These are phyloP conservation scores for Prunus campanulata DNA, from an alignment of 306 rosid genomes.

Conservation along the genomic window DNA sequence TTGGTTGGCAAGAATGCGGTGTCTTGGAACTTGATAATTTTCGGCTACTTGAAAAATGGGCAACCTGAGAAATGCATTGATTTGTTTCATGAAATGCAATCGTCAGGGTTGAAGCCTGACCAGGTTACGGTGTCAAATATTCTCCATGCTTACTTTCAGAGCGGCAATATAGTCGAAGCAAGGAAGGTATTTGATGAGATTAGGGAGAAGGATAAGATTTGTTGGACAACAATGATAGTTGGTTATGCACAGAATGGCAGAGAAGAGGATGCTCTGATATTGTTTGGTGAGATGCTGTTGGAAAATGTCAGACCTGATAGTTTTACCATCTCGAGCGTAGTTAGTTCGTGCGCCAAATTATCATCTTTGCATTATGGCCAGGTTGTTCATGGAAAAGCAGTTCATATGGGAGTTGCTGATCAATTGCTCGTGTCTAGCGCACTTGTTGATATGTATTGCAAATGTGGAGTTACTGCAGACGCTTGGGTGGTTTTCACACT, in stretches of 20 bases:
- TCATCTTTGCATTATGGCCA: constrained; percentile 24
- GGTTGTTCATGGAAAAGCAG: constrained; percentile 34
- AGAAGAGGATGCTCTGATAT: constrained; percentile 38
- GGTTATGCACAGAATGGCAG: constrained; percentile 25
- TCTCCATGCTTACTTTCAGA: constrained; percentile 24
- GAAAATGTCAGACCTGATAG: constrained; percentile 26
- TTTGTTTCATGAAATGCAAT: constrained; percentile 20
- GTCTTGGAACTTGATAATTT: constrained; percentile 34
- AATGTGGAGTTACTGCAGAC: constrained; percentile 29
- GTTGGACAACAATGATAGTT: constrained; percentile 37
- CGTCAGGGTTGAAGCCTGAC: constrained; percentile 23
- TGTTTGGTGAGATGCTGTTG: constrained; percentile 24
- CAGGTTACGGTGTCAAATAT: constrained; percentile 28
- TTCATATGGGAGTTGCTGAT: constrained; percentile 24
- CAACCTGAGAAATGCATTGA: constrained; percentile 28
- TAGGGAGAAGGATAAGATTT: constrained; percentile 32
- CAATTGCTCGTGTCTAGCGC: constrained; percentile 33
- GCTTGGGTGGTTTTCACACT: constrained; percentile 24
- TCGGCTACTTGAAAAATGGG: constrained; percentile 27
- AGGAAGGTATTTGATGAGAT: constrained; percentile 12
- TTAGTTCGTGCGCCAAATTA: constrained; percentile 35
- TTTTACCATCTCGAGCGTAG: constrained; percentile 24
- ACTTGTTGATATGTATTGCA: constrained; percentile 34
- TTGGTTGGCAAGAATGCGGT: constrained; percentile 21
- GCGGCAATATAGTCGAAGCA: constrained; percentile 28